phyloP scores from a whole-genome alignment of 176 grass and related monocot species.

The Oryza meridionalis region DNA sequence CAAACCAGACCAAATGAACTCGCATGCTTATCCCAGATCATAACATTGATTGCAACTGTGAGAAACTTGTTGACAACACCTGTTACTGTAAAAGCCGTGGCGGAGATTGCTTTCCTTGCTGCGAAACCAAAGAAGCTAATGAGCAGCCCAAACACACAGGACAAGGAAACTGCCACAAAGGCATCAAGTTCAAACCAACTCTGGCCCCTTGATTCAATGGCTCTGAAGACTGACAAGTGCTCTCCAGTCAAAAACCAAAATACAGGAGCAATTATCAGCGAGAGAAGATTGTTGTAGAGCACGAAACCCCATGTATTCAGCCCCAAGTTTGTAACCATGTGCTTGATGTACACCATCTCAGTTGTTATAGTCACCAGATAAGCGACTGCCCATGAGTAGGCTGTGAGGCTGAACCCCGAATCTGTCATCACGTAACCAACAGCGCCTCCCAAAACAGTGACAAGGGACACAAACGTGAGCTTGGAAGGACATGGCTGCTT shows the following conservation, averaged over 20 bases:
- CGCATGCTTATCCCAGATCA: slow-evolving; percentile 87
- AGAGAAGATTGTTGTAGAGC: slow-evolving; percentile 77
- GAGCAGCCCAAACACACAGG: slow-evolving; percentile 73
- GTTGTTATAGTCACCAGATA: slow-evolving; percentile 71
- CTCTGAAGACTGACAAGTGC: slow-evolving; percentile 59
- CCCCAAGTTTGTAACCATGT: slow-evolving; percentile 69
- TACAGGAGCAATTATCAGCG: slow-evolving; percentile 59
- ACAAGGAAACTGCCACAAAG: slow-evolving; percentile 60
- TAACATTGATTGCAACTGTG: slow-evolving; percentile 77
- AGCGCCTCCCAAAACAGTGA: slow-evolving; percentile 61
- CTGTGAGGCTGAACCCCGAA: slow-evolving; percentile 61
- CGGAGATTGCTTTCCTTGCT: slow-evolving; percentile 69
- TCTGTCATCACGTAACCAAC: slow-evolving; percentile 74
- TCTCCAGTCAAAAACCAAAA: slow-evolving; percentile 68
- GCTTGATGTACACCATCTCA: slow-evolving; percentile 88
- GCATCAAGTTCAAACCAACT: slow-evolving; percentile 63
- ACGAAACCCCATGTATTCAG: slow-evolving; percentile 81
- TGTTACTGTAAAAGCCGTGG: slow-evolving; percentile 74
- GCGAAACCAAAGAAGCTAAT: slow-evolving; percentile 87
- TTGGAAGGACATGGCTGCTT: slow-evolving; percentile 68
- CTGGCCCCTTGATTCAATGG: slow-evolving; percentile 51
- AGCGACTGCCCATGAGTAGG: slow-evolving; percentile 70
- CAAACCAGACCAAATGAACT: slow-evolving; percentile 56
- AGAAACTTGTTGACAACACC: slow-evolving; percentile 82
- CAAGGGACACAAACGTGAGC: slow-evolving; percentile 61